Conservation (phyloP, 192 early-diverging fungal species). For the Backusella circina region DNA sequence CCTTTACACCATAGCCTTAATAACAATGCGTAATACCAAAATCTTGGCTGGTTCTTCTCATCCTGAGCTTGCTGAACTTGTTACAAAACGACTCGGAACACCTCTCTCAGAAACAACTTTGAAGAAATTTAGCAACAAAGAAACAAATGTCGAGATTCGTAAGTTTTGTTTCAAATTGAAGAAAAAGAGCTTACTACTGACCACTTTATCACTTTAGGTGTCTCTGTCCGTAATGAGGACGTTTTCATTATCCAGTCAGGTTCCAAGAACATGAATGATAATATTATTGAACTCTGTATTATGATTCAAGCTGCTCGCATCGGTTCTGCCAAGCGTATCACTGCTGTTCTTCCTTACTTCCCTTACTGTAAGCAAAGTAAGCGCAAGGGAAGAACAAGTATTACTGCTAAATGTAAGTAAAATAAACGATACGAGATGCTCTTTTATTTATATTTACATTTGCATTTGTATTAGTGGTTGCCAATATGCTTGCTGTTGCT, state of each 20-base stretch:
- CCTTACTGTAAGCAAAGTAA: constrained; percentile 94
- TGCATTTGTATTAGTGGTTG: constrained; percentile 60
- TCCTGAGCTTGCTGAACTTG: constrained; percentile 77
- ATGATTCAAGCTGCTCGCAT: constrained; percentile 98
- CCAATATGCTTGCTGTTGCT: constrained; percentile 96
- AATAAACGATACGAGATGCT: neutral
- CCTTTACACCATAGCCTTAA: neutral
- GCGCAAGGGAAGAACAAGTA: constrained; percentile 93
- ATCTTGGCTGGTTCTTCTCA: constrained; percentile 93
- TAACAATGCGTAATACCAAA: constrained; percentile 80
- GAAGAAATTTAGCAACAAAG: constrained; percentile 90
- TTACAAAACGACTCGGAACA: constrained; percentile 79
- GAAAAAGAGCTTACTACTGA: neutral
- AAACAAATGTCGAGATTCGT: constrained; percentile 87
- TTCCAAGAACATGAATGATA: constrained; percentile 94
- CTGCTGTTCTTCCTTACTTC: constrained; percentile 96
- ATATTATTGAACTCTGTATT: constrained; percentile 96
- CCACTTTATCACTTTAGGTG: constrained; percentile 55
- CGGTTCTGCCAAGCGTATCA: constrained; percentile 89
- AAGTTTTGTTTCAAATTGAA: neutral
- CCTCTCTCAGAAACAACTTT: constrained; percentile 69
- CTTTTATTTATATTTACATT: neutral
- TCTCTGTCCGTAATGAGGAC: constrained; percentile 95
- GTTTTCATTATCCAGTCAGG: constrained; percentile 98
- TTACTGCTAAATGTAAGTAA: constrained; percentile 75